Evolutionary conservation across 148 eudicot species (phyloP), one percentile per base, ranked within the genome.

Genomic region (Limonium bicolor): DNA sequence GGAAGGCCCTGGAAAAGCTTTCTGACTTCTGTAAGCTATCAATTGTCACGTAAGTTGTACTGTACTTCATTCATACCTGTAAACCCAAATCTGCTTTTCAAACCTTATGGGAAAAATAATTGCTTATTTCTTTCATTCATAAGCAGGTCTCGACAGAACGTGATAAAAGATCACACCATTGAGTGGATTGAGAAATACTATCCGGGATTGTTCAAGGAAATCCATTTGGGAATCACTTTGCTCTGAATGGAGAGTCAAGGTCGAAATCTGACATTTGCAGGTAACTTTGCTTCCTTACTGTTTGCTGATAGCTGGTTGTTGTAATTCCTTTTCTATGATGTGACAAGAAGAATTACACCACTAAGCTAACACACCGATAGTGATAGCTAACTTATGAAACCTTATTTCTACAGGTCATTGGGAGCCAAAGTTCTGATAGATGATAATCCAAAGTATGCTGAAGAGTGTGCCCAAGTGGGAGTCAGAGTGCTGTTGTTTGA

Each of bases 221-320:
- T 80, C 53, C 90, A 80, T 84, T 84, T 33, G 95, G 95, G 35
- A 84, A 84, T 64, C 95, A 84, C 69, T 84, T 76, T 33, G 88
- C 95, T 46, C 56, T 84, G 46, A 71, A 84, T 29, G 95, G 95
- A 36, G 51, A 58, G 43, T 80, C 95, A 5, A 71, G 64, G 58
- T 61, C 85, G 26, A 84, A 80, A 63, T 84, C 95, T 36, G 85
- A 84, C 7, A 84, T 84, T 39, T 84, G 90, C 80, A 70, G 77
- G 94, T 82, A 48, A n/a, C 24, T 8, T 28, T 11, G 5, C 19
- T 41, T 5, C 23, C 21, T 8, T 8, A 14, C 26, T 17, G 4
- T 34, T 34, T 10, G 4, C 37, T 10, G 37, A 10, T n/a, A 4
- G 11, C 11, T 34, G 11, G 11, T 34, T 5, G 11, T 34, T 34